Evolutionary conservation across 2,329 filamentous ascomycete genomes (phyloP).

Genomic region (Fusarium udum): DNA sequence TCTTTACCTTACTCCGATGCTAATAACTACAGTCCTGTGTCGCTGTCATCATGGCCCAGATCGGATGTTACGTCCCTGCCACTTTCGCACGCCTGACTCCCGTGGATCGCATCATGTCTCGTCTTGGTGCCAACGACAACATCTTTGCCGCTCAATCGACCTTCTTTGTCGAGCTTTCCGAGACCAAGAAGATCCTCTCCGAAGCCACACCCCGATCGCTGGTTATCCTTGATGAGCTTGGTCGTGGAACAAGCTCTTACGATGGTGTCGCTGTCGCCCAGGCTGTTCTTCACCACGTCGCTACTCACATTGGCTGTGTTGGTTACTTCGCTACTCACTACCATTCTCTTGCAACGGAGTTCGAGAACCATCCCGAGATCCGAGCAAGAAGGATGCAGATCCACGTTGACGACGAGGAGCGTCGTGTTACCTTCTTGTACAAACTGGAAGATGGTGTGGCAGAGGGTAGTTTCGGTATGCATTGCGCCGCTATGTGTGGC

Average conservation of each 20-base stretch:
- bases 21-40: constrained; percentile 76
- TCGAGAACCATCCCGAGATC: constrained; percentile 88
- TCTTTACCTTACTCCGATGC: not conserved
- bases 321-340: constrained; percentile 99
- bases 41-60: constrained; percentile 96
- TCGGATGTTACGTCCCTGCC: constrained; percentile 92
- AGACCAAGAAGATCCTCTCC: constrained; percentile 96
- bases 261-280: constrained; percentile 97
- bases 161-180: constrained; percentile 96
- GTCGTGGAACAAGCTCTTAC: constrained; percentile 92
- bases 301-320: constrained; percentile 89
- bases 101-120: constrained; percentile 97
- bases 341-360: constrained; percentile 91
- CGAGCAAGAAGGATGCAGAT: constrained; percentile 91
- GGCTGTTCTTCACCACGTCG: constrained; percentile 95
- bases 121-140: constrained; percentile 96
- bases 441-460: constrained; percentile 93
- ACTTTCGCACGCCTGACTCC: constrained; percentile 85
- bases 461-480: constrained; percentile 98
- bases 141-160: constrained; percentile 98
- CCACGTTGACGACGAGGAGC: constrained; percentile 83
- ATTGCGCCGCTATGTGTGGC: constrained; percentile 98
- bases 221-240: constrained; percentile 96
- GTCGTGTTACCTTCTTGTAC: constrained; percentile 96
- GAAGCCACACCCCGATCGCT: constrained; percentile 94